A percentile compares a stretch with the other conserved stretches of the same genome.
Conservation (phyloP, 1,284 basidiomycete genomes). For the Heterobasidion occidentale region DNA sequence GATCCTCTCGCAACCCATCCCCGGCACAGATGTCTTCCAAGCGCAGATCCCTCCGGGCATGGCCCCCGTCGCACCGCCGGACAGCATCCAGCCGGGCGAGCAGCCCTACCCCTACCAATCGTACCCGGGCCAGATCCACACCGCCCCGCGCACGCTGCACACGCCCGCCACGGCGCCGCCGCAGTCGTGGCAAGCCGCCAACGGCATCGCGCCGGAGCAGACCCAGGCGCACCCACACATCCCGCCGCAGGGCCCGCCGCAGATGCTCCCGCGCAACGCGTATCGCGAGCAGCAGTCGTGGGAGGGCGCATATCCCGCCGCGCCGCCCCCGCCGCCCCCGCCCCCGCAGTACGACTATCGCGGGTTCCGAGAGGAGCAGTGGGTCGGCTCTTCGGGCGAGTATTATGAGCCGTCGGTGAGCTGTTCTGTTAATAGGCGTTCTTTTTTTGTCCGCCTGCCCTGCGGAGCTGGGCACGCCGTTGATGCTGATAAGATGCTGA, state of each 20-base stretch:
- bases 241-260: constrained; percentile 26
- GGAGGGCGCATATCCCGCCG: constrained; percentile 33
- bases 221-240: constrained; percentile 35
- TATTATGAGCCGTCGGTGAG: constrained; percentile 52
- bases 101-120: constrained; percentile 38
- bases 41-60: constrained; percentile 10
- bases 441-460: background rate
- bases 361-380: constrained; percentile 31
- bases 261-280: constrained; percentile 35
- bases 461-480: background rate
- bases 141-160: constrained; percentile 34
- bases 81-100: constrained; percentile 18
- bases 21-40: constrained; percentile 8
- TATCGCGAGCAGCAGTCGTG: constrained; percentile 44
- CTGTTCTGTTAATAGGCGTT: background rate
- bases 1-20: constrained; percentile 7
- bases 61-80: constrained; percentile 18
- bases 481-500: background rate
- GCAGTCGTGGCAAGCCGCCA: constrained; percentile 55
- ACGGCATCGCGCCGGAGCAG: constrained; percentile 55
- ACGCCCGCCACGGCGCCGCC: constrained; percentile 38
- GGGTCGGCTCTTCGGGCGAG: constrained; percentile 36
- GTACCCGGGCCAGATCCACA: constrained; percentile 34
- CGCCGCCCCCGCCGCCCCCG: constrained; percentile 31
- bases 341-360: constrained; percentile 44